A percentile compares a stretch with the other conserved stretches of the same genome.
Conservation (phyloP, 2,329 filamentous ascomycete genomes). For the Orbilia blumenaviensis region DNA sequence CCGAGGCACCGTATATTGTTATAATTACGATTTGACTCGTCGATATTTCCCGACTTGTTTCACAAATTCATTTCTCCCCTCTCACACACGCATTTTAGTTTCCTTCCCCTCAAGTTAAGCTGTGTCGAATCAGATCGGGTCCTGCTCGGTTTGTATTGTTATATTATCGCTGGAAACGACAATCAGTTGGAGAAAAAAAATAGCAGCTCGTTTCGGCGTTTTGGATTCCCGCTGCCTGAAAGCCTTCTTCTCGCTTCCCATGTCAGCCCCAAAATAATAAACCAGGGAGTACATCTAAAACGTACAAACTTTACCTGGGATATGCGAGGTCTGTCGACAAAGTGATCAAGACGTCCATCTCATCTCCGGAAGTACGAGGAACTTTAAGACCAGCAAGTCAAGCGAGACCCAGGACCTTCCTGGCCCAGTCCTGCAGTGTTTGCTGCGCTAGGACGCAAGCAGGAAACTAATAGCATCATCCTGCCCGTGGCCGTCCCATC, state of each 20-base stretch:
- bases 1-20: neutral
- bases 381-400: slow-evolving; percentile 28
- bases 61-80: neutral
- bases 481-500: slow-evolving; percentile 1
- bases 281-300: slow-evolving; percentile 28
- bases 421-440: slow-evolving; percentile 40
- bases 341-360: slow-evolving; percentile 36
- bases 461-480: slow-evolving; percentile 53
- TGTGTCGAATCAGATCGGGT: slow-evolving; percentile 5
- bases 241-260: slow-evolving; percentile 19
- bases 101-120: neutral
- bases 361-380: slow-evolving; percentile 54
- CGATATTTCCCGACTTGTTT: neutral
- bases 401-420: slow-evolving; percentile 39
- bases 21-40: slow-evolving; percentile 12
- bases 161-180: slow-evolving; percentile 22
- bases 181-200: slow-evolving; percentile 23
- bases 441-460: slow-evolving; percentile 49
- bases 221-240: slow-evolving; percentile 37
- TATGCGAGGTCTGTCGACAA: slow-evolving; percentile 26
- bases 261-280: slow-evolving; percentile 38
- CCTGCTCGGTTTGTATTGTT: neutral
- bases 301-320: slow-evolving; percentile 6
- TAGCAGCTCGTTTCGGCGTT: slow-evolving; percentile 33
- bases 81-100: neutral